Base-by-base conservation (phyloP, 1,139 yeast genomes). In the Blastobotrys proliferans region DNA sequence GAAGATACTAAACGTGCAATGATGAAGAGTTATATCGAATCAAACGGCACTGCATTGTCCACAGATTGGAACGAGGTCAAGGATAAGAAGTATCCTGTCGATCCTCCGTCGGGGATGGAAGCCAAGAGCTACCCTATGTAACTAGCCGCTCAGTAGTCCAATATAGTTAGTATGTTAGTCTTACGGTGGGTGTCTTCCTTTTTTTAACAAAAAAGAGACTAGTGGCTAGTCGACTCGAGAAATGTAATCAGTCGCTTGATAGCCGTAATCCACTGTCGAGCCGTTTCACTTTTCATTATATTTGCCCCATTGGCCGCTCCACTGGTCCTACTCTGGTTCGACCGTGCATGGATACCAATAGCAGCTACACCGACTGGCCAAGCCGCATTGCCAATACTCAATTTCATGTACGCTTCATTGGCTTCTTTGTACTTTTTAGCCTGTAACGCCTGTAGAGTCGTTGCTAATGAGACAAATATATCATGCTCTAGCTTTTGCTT, bases 21-120 rank as follows among this genome's bases (percentile, higher is more conserved):
- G 97, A 84, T 87, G 94, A 94, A 94, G 66, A 86, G 96, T 42
- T 92, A 78, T 57, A 72, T 79, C n/a, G 97, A 94, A 64, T 85
- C 95, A 54, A 84, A 85, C 52, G 99, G 99, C 16, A 94, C 98
- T 0, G 80, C 94, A 1, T 69, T 94, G 49, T 86, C 95, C 40
- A 94, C 98, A 5, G 84, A 86, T 60, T 94, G 99, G 99, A 76
- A 69, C n/a, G 95, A 87, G 48, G 97, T 95, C 2, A 72, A 76
- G 39, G 69, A 73, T 41, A 79, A 77, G 51, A 72, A 65, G 27
- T 85, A 83, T 44, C 87, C 83, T 53, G 76, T 84, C 2, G 65
- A 75, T 30, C 92, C 96, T 2, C 97, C 97, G 0, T 84, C 80
- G 13, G 70, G 67, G 17, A 55, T 63, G 60, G 77, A 69, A 53